Evolutionary conservation across 345 rosid genomes (phyloP), one percentile per base, ranked within the genome.

Genomic region (Pistacia vera): DNA sequence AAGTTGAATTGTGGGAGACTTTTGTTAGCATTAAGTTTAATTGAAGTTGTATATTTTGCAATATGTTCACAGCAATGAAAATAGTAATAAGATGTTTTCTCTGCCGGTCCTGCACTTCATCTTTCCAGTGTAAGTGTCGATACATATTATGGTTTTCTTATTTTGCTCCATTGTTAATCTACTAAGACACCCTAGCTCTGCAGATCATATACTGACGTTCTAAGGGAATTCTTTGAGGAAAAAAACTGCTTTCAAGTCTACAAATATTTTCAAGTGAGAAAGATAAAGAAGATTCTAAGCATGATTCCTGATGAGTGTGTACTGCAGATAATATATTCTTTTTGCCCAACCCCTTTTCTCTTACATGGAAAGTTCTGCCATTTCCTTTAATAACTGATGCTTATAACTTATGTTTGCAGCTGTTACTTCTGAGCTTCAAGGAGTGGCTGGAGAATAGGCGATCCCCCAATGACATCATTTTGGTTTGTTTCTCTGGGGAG

Each of bases 291-390:
- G 87, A 85, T 96, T 64, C 79, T 92, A 78, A 94, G 85, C 70
- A 91, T 93, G 97, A 91, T 96, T 86, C 90, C 95, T 66, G 93
- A 93, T 82, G 88, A 85, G 82, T 89, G 98, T 90, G 88, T 73
- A 66, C 13, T 71, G 14, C 46, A 35, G 8, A 65, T 44, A 36
- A 2, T 73, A 12, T 11, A 51, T 68, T 25, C 9, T 65, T 55
- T 44, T 72, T 52, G 12, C 33, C 30, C 13, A 12, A 13, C 65
- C 11, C 3, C 57, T 54, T 49, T 11, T 30, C 35, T 13, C 49
- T 16, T 65, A 7, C 2, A 63, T 51, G 41, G 48, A n/a, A 66
- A 14, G 56, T 30, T 57, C 62, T 63, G 9, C 66, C 35, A 63
- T 54, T 65, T 64, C 55, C 22, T 71, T 70, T 28, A 36, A 41